phyloP scores from a whole-genome alignment of 176 grass and related monocot genomes.

The Themeda triandra region DNA sequence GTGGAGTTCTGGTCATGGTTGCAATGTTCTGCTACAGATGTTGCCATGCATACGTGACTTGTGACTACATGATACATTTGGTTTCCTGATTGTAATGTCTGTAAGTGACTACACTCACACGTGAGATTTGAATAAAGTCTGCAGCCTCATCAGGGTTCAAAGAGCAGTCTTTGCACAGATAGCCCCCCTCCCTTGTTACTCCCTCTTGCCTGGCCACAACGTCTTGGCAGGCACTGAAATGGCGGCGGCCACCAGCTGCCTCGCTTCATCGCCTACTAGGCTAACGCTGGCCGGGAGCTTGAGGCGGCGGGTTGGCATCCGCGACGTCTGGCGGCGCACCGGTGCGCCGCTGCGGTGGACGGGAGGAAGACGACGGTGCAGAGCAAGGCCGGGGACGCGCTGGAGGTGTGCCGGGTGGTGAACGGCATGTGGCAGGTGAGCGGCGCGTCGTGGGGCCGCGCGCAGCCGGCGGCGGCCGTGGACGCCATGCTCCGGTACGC shows the following conservation, averaged over 20 bases:
- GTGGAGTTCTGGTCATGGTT: background rate
- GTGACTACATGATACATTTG: background rate
- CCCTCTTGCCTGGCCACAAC: background rate
- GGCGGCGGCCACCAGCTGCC: background rate
- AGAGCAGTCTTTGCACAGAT: background rate
- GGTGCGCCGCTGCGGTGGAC: background rate
- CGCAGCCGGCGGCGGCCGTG: slow-evolving; percentile 33
- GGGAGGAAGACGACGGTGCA: slow-evolving; percentile 18
- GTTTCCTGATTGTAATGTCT: slow-evolving; percentile 22
- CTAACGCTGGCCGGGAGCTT: background rate
- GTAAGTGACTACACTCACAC: background rate
- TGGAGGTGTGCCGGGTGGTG: slow-evolving; percentile 63
- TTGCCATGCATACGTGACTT: background rate
- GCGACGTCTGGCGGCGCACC: background rate
- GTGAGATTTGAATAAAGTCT: slow-evolving; percentile 30
- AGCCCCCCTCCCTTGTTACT: background rate
- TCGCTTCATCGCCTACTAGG: background rate
- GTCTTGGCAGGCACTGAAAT: background rate
- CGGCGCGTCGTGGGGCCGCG: slow-evolving; percentile 52
- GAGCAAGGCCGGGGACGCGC: slow-evolving; percentile 39
- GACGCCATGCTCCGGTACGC: slow-evolving; percentile 71
- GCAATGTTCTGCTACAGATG: background rate
- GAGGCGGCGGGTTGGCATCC: background rate
- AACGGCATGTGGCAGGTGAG: slow-evolving; percentile 69
- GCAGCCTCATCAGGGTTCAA: background rate